Evolutionary conservation across 2,329 filamentous ascomycete genomes (phyloP), one percentile per base, ranked within the genome.

Genomic region (Ambrosiella xylebori): DNA sequence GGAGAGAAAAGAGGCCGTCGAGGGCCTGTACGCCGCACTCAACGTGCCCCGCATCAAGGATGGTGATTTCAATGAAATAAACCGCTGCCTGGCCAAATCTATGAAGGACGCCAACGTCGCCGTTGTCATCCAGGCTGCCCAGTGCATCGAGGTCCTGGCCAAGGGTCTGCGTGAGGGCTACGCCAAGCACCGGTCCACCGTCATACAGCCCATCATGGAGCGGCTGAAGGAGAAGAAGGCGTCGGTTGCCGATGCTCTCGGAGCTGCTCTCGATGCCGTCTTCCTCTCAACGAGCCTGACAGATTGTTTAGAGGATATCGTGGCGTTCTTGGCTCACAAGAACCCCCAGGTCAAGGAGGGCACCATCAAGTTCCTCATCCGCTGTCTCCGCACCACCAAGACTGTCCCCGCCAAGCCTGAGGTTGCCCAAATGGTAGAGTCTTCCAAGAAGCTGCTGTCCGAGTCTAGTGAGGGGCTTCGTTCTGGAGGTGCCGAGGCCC

Each of bases 51-150:
- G 85, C 61, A 95, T 98, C 69, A 94, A 95, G 69, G 91, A 97
- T 64, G 87, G 82, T 6, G 85, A 88, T 57, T 97, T 89, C 66
- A 81, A 84, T 67, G 91, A 97, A 65, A 78, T 97, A 63, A 81
- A 87, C 58, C 80, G 87, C 61, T 84, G 81, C 3, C 76, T 97
- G 57, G 91, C 93, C 50, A 98, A 97, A 71, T 88, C 82, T 65
- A 98, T 98, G 93, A 98, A 98, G 70, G 94, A 98, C 65, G 93
- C 94, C 64, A 98, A 98, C 67, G 85, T 98, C 64, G 85, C 88
- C 4, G 93, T 97, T 54, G 93, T 96, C 17, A 93, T 86, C 1
- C 84, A 93, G 63, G 91, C 94, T 5, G 93, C 91, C 2, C 90
- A 94, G 65, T 95, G 91, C 70, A 85, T 96, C 39, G 90, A 97